A percentile compares a stretch with the other conserved stretches of the same genome.
These are phyloP conservation scores for Calonectria pauciramosa DNA, from an alignment of 2,329 filamentous ascomycete genomes.

Conservation along the genomic window DNA sequence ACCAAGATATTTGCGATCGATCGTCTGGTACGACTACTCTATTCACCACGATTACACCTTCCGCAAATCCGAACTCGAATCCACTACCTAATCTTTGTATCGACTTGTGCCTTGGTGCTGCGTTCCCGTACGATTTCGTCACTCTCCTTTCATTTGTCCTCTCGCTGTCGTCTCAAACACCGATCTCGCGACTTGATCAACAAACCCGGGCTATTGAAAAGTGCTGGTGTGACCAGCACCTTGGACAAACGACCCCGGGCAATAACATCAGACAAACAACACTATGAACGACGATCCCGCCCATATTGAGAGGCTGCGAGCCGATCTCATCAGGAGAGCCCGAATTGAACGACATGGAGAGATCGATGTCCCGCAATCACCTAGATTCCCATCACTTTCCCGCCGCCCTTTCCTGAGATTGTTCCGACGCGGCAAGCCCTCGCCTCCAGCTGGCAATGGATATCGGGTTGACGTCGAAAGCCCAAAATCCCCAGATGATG, in stretches of 20 bases:
- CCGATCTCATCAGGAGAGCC: slow-evolving; percentile 50
- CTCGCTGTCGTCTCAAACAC: not conserved
- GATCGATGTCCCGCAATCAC: slow-evolving; percentile 19
- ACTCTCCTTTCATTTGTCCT: too few relatives aligned
- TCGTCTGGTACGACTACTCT: slow-evolving; percentile 13
- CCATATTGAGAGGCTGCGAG: slow-evolving; percentile 50
- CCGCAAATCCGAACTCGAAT: not conserved
- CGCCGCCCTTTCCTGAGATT: slow-evolving; percentile 35
- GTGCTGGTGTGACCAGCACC: not conserved
- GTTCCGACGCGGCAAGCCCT: slow-evolving; percentile 35
- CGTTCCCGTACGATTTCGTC: not conserved
- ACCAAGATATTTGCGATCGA: not conserved
- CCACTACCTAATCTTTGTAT: not conserved
- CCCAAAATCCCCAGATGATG: slow-evolving; percentile 60
- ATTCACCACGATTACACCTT: not conserved
- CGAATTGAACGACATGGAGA: slow-evolving; percentile 43
- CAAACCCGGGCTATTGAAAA: not conserved
- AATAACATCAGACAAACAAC: not conserved
- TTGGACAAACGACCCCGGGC: not conserved
- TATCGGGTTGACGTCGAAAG: slow-evolving; percentile 51
- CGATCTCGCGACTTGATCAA: not conserved
- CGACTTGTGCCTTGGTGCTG: not conserved
- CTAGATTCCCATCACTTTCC: slow-evolving; percentile 11
- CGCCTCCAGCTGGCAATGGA: slow-evolving; percentile 28
- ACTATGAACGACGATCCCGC: slow-evolving; percentile 40